A percentile compares a stretch with the other conserved stretches of the same genome.
Conservation (phyloP, 257 asterid species). For the Nicotiana obtusifolia region DNA sequence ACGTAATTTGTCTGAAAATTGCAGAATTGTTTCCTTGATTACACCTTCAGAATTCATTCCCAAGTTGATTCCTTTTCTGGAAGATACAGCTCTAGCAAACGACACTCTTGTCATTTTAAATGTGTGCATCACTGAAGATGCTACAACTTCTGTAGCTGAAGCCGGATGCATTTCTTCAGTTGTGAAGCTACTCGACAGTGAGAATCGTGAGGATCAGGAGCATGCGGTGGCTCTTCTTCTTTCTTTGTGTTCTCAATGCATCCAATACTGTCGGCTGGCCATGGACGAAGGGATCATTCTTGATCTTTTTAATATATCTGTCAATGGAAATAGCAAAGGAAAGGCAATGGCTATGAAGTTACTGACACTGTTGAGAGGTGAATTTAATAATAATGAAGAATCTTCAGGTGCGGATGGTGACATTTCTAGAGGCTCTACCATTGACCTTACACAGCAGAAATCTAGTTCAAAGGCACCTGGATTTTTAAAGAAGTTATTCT, state of each 20-base stretch:
- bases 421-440: background rate
- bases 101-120: conserved; percentile 64
- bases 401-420: background rate
- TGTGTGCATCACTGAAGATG: conserved; percentile 48
- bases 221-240: conserved; percentile 83
- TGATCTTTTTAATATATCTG: conserved; percentile 66
- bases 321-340: conserved; percentile 75
- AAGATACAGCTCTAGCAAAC: conserved; percentile 63
- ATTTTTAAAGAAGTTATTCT: background rate
- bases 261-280: conserved; percentile 66
- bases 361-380: conserved; percentile 62
- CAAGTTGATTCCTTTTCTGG: conserved; percentile 12
- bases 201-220: conserved; percentile 78
- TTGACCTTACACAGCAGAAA: background rate
- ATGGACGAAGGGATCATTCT: conserved; percentile 79
- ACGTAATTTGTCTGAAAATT: conserved; percentile 39
- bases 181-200: conserved; percentile 37
- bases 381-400: background rate
- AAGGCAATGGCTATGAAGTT: conserved; percentile 85
- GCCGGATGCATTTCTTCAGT: conserved; percentile 47
- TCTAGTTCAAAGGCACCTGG: background rate
- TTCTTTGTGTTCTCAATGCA: conserved; percentile 55
- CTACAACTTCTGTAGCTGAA: conserved; percentile 38
- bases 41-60: background rate
- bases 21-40: background rate